Evolutionary conservation across 805 yeast genomes (phyloP).

Genomic region (Metschnikowia lunata): DNA sequence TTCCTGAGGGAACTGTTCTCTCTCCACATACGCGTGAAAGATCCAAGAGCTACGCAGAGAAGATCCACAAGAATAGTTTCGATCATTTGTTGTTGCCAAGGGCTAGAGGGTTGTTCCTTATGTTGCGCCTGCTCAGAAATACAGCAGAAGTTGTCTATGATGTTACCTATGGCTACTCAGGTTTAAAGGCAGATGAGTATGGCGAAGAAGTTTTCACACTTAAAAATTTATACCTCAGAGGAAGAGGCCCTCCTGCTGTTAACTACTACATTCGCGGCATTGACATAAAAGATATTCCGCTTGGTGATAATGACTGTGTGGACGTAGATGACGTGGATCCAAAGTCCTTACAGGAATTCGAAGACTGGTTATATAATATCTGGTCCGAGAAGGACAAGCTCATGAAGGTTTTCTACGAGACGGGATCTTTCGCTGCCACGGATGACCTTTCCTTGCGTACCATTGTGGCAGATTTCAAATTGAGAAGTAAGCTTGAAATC

Average conservation of each 20-base stretch:
- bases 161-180: conserved; percentile 78
- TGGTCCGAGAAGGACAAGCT: conserved; percentile 80
- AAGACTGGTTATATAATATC: conserved; percentile 64
- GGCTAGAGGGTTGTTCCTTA: conserved; percentile 69
- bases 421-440: conserved; percentile 45
- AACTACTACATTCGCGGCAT: conserved; percentile 62
- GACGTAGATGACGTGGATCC: conserved; percentile 43
- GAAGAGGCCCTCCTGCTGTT: conserved; percentile 66
- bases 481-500: conserved; percentile 10
- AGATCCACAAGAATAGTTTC: conserved; percentile 45
- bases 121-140: conserved; percentile 51
- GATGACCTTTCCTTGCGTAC: conserved; percentile 24
- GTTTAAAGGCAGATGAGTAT: conserved; percentile 54
- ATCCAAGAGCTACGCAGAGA: conserved; percentile 54
- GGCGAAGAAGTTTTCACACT: conserved; percentile 79
- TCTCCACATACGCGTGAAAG: conserved; percentile 59
- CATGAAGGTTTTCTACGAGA: conserved; percentile 55
- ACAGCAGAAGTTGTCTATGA: conserved; percentile 67
- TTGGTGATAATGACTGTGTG: conserved; percentile 31
- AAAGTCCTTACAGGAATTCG: conserved; percentile 49
- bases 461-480: conserved; percentile 15
- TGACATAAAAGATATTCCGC: conserved; percentile 59
- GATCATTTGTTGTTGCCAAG: conserved; percentile 78
- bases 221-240: conserved; percentile 57
- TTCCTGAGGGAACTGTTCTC: conserved; percentile 93